These are phyloP conservation scores for Phytopythium boreale DNA, from an alignment of 352 stramenopile genomes.

Conservation along the genomic window DNA sequence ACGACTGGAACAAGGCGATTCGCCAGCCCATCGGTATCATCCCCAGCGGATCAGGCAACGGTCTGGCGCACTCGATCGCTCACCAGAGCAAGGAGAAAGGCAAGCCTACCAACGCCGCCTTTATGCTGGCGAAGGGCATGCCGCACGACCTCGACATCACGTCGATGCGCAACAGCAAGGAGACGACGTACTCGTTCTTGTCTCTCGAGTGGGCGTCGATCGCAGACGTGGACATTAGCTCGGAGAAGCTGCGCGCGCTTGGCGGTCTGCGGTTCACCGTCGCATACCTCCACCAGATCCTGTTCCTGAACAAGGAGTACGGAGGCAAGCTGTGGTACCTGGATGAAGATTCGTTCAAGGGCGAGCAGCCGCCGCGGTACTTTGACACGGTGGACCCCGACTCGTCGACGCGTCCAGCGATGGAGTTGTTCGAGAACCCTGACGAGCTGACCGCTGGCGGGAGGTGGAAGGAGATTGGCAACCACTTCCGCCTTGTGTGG, in stretches of 20 bases:
- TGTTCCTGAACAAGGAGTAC: conserved; percentile 53
- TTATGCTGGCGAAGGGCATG: conserved; percentile 61
- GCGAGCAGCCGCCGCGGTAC: conserved; percentile 22
- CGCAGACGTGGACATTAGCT: conserved; percentile 78
- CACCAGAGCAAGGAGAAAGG: conserved; percentile 43
- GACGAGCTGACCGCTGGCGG: conserved; percentile 7
- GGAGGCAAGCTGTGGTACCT: conserved; percentile 59
- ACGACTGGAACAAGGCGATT: conserved; percentile 72
- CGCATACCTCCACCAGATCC: conserved; percentile 48
- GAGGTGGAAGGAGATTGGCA: conserved; percentile 46
- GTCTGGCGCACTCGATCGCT: conserved; percentile 57
- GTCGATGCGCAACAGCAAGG: conserved; percentile 52
- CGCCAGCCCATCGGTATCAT: conserved; percentile 61
- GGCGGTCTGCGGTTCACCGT: conserved; percentile 68
- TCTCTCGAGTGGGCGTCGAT: conserved; percentile 82
- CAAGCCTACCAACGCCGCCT: conserved; percentile 53
- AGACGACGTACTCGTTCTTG: conserved; percentile 74
- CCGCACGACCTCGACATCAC: conserved; percentile 68
- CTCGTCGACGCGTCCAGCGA: conserved; percentile 23
- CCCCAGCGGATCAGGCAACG: conserved; percentile 63
- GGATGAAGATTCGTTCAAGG: conserved; percentile 27
- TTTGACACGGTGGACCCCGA: conserved; percentile 36
- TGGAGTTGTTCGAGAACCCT: conserved; percentile 39
- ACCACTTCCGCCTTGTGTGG: conserved; percentile 61
- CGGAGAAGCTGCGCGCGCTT: conserved; percentile 64